Conservation (phyloP, 192 early-diverging fungal genomes). For the Globomyces pollinis-pini region DNA sequence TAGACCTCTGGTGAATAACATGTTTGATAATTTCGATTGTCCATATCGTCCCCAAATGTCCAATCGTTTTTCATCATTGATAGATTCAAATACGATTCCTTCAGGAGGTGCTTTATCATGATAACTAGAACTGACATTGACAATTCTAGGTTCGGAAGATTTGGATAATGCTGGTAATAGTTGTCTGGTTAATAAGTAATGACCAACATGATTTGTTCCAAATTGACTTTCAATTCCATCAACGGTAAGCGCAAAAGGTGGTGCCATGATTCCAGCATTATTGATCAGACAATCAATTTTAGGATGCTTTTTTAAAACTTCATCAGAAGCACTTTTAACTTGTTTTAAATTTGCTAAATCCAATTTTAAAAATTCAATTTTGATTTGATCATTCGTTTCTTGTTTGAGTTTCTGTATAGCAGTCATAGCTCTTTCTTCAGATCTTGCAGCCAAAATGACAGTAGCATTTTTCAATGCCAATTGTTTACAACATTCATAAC, state of each 20-base stretch:
- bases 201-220: slow-evolving; percentile 40
- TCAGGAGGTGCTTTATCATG: background rate
- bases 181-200: slow-evolving; percentile 31
- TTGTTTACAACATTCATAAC: slow-evolving; percentile 11
- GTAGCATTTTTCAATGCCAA: slow-evolving; percentile 18
- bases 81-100: slow-evolving; percentile 12
- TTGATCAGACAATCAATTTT: slow-evolving; percentile 31
- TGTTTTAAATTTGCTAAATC: slow-evolving; percentile 25
- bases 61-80: slow-evolving; percentile 19
- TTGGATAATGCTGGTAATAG: slow-evolving; percentile 8
- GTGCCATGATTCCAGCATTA: slow-evolving; percentile 33
- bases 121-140: slow-evolving; percentile 19
- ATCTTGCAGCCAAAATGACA: slow-evolving; percentile 21
- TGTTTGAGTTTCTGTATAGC: slow-evolving; percentile 17
- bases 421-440: slow-evolving; percentile 4
- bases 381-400: slow-evolving; percentile 7
- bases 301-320: slow-evolving; percentile 9
- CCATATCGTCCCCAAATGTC: slow-evolving; percentile 24
- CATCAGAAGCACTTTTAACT: slow-evolving; percentile 11
- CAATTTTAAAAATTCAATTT: slow-evolving; percentile 32
- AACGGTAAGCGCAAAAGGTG: slow-evolving; percentile 22
- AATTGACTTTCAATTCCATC: slow-evolving; percentile 41
- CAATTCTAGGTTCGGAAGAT: slow-evolving; percentile 18
- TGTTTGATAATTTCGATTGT: slow-evolving; percentile 41
- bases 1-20: slow-evolving; percentile 28